Base-by-base conservation (phyloP, 2,329 filamentous ascomycete species). In the Mollisiaceae sp. region DNA sequence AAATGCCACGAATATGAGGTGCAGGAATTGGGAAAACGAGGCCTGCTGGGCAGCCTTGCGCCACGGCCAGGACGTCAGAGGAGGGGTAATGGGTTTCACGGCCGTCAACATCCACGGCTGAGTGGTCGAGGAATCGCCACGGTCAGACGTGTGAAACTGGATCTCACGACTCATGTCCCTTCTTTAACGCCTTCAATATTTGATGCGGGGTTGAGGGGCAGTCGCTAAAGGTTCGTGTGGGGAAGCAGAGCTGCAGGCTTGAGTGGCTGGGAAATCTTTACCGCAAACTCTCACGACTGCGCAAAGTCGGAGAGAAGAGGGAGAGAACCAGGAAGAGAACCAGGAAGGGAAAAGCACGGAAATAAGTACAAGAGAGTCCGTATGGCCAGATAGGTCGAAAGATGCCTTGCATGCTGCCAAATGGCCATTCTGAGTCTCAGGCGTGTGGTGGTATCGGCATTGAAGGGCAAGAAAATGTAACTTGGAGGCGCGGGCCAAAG, bases 1-100 rank as follows among this genome's bases (percentile, higher is more conserved):
- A 32, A 62, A 62, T 60, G 12, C 59, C 63, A 63, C 36, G 50
- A 66, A 63, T 64, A 58, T 66, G 67, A 67, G 59, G n/a, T 66
- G 62, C 62, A 70, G 64, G n/a, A 63, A 63, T 59, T 43, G 52
- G 47, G 62, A 20, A 50, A 50, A 43, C n/a, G 45, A 45, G 39
- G 56, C 12, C 35, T 18, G 38, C 59, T 22, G 20, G 57, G 55
- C 50, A 45, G 35, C 60, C 57, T 60, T 66, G 64, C 62, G 64
- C 54, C 61, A 63, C 41, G 54, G 61, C 50, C 52, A 32, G 56
- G 52, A 38, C 35, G 54, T 20, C 18, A 47, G n/a, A 45, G 14
- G 41, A 50, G 52, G 38, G 55, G 61, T 57, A 57, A 24, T 6
- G 27, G 45, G 4, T n/a, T 50, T 50, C n/a, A 24, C 45, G 45